Percentiles rank a stretch among this genome's conserved stretches.
Conservation (phyloP, 495 filamentous ascomycete species). For the Neurospora sp. region DNA sequence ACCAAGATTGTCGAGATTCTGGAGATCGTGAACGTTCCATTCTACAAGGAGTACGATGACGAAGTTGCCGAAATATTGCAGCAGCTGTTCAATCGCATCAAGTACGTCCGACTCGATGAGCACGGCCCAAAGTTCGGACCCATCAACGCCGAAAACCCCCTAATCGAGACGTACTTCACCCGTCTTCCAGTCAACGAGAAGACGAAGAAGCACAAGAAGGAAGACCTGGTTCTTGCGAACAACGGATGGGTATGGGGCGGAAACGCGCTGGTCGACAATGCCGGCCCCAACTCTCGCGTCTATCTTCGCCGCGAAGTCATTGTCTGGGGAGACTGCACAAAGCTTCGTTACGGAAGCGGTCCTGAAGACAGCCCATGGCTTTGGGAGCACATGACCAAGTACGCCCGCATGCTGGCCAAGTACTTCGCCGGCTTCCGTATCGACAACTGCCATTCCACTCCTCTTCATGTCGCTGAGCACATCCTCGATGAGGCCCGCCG, state of each 20-base stretch:
- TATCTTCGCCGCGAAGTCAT: conserved; percentile 94
- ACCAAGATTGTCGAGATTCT: conserved; percentile 51
- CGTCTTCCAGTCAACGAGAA: conserved; percentile 70
- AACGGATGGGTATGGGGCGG: conserved; percentile 99
- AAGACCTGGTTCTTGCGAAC: conserved; percentile 76
- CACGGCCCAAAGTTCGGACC: conserved; percentile 82
- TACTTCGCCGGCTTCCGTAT: conserved; percentile 94
- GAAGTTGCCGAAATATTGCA: conserved; percentile 77
- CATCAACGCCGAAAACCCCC: conserved; percentile 61
- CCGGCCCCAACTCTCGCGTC: conserved; percentile 75
- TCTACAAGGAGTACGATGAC: conserved; percentile 82
- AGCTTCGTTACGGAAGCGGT: conserved; percentile 77
- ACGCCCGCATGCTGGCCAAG: conserved; percentile 87
- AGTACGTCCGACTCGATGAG: conserved; percentile 83
- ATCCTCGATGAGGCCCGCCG: conserved; percentile 84
- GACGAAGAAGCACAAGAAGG: conserved; percentile 66
- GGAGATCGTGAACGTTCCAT: conserved; percentile 75
- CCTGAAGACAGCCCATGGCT: conserved; percentile 84
- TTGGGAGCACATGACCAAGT: conserved; percentile 91
- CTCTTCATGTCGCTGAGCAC: conserved; percentile 84
- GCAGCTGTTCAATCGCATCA: conserved; percentile 87
- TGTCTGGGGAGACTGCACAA: conserved; percentile 97
- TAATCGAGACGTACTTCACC: conserved; percentile 97
- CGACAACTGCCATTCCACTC: conserved; percentile 97
- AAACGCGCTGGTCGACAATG: conserved; percentile 86